Conservation (phyloP, 2,329 filamentous ascomycete genomes). For the Tricladium varicosporioides region DNA sequence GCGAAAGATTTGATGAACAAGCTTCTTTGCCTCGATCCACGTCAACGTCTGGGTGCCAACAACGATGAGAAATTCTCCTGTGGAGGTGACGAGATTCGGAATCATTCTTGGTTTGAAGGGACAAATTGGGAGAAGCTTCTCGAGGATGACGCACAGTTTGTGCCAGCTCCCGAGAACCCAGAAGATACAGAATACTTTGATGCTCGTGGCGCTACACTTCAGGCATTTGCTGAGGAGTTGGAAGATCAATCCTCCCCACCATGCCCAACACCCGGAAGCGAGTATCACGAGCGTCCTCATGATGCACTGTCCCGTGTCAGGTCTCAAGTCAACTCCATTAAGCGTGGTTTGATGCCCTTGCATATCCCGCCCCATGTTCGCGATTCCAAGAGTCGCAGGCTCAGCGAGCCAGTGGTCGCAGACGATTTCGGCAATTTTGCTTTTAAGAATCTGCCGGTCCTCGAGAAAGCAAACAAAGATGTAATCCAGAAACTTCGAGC, state of each 20-base stretch:
- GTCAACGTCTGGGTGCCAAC: constrained; percentile 81
- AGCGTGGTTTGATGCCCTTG: constrained; percentile 88
- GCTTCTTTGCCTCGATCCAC: constrained; percentile 81
- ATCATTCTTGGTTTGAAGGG: constrained; percentile 82
- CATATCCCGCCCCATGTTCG: constrained; percentile 96
- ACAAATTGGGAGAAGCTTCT: constrained; percentile 87
- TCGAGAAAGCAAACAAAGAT: constrained; percentile 98
- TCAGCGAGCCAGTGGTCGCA: constrained; percentile 83
- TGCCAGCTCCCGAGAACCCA: constrained; percentile 86
- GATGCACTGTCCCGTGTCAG: constrained; percentile 90
- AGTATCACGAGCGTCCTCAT: constrained; percentile 87
- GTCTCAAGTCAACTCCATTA: constrained; percentile 82
- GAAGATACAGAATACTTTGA: constrained; percentile 99
- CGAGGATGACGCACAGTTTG: constrained; percentile 95
- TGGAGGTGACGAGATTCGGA: constrained; percentile 88
- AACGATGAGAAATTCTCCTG: constrained; percentile 75
- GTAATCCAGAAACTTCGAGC: constrained; percentile 94
- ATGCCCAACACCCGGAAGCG: constrained; percentile 63
- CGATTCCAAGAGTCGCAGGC: constrained; percentile 79
- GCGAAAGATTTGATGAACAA: constrained; percentile 94
- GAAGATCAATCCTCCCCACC: constrained; percentile 83
- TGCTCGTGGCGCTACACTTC: constrained; percentile 82
- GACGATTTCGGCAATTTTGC: constrained; percentile 97
- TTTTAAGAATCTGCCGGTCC: constrained; percentile 94
- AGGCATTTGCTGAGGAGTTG: constrained; percentile 90